Percentiles rank a stretch among this genome's conserved stretches.
Evolutionary conservation across 2,329 filamentous ascomycete species (phyloP).

Genomic region (Pseudogymnoascus sp.): DNA sequence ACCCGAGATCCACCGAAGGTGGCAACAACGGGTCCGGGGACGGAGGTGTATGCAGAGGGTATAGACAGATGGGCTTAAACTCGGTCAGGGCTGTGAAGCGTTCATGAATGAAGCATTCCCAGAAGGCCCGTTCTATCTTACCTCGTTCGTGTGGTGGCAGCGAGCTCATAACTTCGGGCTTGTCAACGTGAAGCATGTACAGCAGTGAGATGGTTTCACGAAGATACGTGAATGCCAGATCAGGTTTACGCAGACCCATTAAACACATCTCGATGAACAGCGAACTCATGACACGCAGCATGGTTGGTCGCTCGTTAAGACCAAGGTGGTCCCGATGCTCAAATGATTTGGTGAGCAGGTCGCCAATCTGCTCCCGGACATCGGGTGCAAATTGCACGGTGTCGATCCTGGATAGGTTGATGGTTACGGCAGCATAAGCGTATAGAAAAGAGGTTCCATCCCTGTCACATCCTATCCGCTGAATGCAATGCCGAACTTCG

Average conservation of each 20-base stretch:
- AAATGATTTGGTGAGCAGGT: constrained; percentile 29
- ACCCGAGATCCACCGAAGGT: constrained; percentile 34
- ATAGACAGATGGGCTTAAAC: constrained; percentile 30
- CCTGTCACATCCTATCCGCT: background rate
- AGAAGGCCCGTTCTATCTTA: constrained; percentile 43
- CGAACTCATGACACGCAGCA: constrained; percentile 42
- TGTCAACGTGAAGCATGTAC: constrained; percentile 38
- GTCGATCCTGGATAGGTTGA: constrained; percentile 33
- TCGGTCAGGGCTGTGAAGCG: constrained; percentile 33
- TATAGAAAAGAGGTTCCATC: constrained; percentile 34
- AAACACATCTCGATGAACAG: constrained; percentile 47
- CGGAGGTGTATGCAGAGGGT: constrained; percentile 32
- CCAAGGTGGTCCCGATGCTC: constrained; percentile 31
- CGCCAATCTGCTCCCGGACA: constrained; percentile 24
- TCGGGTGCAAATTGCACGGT: constrained; percentile 26
- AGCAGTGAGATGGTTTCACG: constrained; percentile 42
- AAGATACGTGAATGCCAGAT: constrained; percentile 44
- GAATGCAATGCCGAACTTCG: constrained; percentile 31
- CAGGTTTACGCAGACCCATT: constrained; percentile 40
- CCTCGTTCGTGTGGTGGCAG: constrained; percentile 33
- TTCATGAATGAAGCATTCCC: constrained; percentile 50
- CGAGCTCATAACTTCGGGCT: constrained; percentile 28
- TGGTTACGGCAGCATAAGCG: constrained; percentile 38
- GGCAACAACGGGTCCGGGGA: constrained; percentile 35
- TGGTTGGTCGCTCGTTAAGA: constrained; percentile 34